Conservation (phyloP, 352 stramenopile species). For the Globisporangium takayamanum region DNA sequence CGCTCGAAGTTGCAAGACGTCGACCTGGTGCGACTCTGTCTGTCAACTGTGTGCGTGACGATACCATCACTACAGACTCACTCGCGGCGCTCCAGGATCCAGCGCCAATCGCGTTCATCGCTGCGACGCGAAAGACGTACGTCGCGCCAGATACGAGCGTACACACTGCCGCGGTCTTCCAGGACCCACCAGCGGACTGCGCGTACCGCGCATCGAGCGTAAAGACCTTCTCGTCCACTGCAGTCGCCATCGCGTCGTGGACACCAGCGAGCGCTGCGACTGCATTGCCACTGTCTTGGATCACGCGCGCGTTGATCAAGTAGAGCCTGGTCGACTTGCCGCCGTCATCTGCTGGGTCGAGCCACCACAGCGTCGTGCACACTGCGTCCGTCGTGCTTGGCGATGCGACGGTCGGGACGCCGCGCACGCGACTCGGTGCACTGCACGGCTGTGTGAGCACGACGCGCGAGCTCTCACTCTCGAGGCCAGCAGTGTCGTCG, state of each 20-base stretch:
- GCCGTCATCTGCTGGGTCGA: conserved; percentile 48
- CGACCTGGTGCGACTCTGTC: neutral
- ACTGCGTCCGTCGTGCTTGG: conserved; percentile 5
- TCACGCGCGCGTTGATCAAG: conserved; percentile 20
- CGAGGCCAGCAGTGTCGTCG: conserved; percentile 39
- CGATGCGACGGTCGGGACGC: conserved; percentile 22
- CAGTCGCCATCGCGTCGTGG: neutral
- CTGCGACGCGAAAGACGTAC: conserved; percentile 57
- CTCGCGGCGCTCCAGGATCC: conserved; percentile 46
- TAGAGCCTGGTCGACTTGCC: conserved; percentile 44
- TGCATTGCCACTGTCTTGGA: conserved; percentile 1
- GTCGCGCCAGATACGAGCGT: conserved; percentile 31
- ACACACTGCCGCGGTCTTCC: conserved; percentile 33
- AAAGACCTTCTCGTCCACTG: conserved; percentile 7
- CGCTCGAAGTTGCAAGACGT: conserved; percentile 5
- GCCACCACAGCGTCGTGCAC: conserved; percentile 49
- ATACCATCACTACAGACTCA: conserved; percentile 16
- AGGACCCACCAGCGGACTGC: conserved; percentile 5
- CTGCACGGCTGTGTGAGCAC: conserved; percentile 36
- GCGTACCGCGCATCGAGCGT: conserved; percentile 7
- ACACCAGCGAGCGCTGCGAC: conserved; percentile 20
- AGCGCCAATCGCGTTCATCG: conserved; percentile 55
- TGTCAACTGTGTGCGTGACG: neutral
- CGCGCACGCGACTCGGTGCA: conserved; percentile 29
- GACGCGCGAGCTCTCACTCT: conserved; percentile 42